phyloP scores from a whole-genome alignment of 2,329 filamentous ascomycete species.

The Didymella arachidicola region DNA sequence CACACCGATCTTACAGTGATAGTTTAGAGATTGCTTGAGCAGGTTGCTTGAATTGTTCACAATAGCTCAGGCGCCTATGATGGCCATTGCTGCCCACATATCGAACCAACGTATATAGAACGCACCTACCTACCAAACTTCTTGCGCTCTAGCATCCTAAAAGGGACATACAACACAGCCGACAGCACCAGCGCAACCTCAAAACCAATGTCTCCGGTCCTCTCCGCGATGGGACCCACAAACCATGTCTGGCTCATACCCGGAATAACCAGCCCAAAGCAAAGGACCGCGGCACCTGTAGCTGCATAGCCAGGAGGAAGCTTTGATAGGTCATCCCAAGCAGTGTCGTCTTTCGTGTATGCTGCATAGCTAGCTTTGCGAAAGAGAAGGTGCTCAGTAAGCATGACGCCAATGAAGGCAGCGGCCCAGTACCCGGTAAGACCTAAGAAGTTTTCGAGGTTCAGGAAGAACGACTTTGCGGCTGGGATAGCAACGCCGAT shows the following conservation, averaged over 20 bases:
- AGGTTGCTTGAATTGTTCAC: background rate
- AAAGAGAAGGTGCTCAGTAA: constrained; percentile 52
- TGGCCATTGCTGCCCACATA: background rate
- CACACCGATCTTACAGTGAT: background rate
- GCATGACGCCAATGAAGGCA: constrained; percentile 44
- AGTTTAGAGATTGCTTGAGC: background rate
- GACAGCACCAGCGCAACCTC: constrained; percentile 66
- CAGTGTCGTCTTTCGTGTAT: constrained; percentile 49
- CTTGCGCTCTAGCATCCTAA: constrained; percentile 52
- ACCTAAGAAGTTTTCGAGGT: constrained; percentile 54
- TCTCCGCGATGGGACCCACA: constrained; percentile 66
- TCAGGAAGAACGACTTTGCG: constrained; percentile 64
- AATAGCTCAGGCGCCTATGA: background rate
- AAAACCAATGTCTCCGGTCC: constrained; percentile 71
- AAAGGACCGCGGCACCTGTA: constrained; percentile 48
- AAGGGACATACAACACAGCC: constrained; percentile 55
- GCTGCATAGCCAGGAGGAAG: constrained; percentile 54
- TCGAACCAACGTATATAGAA: background rate
- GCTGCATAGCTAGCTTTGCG: constrained; percentile 41
- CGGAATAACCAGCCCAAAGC: constrained; percentile 62
- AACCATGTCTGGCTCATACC: constrained; percentile 70
- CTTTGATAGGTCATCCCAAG: constrained; percentile 52
- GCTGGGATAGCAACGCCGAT: constrained; percentile 67
- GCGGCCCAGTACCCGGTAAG: constrained; percentile 50
- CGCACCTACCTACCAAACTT: constrained; percentile 26